Base-by-base conservation (phyloP, 768 basidiomycete species). In the Calocybe cyanea region DNA sequence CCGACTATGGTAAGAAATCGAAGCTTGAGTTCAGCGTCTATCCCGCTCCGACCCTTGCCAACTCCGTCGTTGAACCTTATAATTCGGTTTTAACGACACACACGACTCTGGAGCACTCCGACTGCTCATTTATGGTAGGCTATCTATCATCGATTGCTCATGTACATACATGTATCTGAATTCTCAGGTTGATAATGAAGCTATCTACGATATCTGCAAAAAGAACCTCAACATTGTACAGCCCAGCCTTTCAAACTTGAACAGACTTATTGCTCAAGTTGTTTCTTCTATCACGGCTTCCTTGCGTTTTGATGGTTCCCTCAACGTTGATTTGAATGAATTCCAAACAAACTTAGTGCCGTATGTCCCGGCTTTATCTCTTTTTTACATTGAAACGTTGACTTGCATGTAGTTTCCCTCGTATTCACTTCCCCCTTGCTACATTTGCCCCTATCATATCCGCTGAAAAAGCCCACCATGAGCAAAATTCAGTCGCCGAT, bases 311-410 rank as follows among this genome's bases (percentile, higher is more conserved):
- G 94, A 95, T 57, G 95, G 95, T 18, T 94, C 92, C 40, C 76
- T 98, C 58, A 98, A 98, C 67, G 95, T 97, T 58, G 95, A 98
- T 68, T 67, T 98, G 57, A 92, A 87, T 66, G 95, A 98, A 70
- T 98, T 98, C 80, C 95, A 97, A 75, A 97, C 94, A 45, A 98
- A 98, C 70, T 72, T 97, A 67, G 94, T 97, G 46, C 94, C 95
- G 85, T 94, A 63, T 72, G 90, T 77, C 4, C 6, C 85, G 3
- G 49, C 49, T 81, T 84, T 50, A 83, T 86, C 64, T 28, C 25
- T 82, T 84, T 61, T 86, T 82, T 81, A 86, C 63, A 83, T 86
- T 63, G 25, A 42, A 8, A 34, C 50, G 24, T 7, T 53, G 5
- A 47, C 21, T 18, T 15, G 41, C 20, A 2, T 4, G 25, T 51